These are phyloP conservation scores for Cercospora sesami DNA, from an alignment of 2,329 filamentous ascomycete species.

Conservation along the genomic window DNA sequence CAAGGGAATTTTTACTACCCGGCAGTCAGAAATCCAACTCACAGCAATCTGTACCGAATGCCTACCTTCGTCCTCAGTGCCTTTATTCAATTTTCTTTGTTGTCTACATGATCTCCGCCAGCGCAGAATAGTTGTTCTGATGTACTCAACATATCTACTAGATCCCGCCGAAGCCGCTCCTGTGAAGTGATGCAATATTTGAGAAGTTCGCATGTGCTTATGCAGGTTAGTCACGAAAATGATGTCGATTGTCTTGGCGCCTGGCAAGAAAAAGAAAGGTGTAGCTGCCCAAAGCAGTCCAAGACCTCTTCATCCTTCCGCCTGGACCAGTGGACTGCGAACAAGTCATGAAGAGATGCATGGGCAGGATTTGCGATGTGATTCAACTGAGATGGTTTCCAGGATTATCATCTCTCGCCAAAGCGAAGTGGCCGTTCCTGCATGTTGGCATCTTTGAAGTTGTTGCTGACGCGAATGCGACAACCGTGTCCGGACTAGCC, in stretches of 20 bases:
- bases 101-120: not conserved
- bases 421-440: not conserved
- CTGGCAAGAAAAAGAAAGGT: not conserved
- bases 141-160: not conserved
- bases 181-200: not conserved
- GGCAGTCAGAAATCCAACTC: not conserved
- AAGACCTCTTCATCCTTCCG: not conserved
- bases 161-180: not conserved
- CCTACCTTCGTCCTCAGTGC: not conserved
- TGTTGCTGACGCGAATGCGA: not conserved
- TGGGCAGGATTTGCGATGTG: not conserved
- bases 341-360: not conserved
- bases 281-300: not conserved
- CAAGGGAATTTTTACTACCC: not conserved
- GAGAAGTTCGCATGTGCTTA: not conserved
- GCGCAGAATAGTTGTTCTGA: not conserved
- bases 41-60: not conserved
- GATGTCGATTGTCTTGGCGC: constrained; percentile 2
- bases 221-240: not conserved
- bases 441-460: not conserved
- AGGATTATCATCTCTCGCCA: not conserved
- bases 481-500: not conserved
- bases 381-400: not conserved
- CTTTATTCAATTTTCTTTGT: not conserved
- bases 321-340: not conserved